A percentile compares a stretch with the other conserved stretches of the same genome.
These are phyloP conservation scores for Jackrogersella multiformis DNA, from an alignment of 495 filamentous ascomycete genomes.

Conservation along the genomic window DNA sequence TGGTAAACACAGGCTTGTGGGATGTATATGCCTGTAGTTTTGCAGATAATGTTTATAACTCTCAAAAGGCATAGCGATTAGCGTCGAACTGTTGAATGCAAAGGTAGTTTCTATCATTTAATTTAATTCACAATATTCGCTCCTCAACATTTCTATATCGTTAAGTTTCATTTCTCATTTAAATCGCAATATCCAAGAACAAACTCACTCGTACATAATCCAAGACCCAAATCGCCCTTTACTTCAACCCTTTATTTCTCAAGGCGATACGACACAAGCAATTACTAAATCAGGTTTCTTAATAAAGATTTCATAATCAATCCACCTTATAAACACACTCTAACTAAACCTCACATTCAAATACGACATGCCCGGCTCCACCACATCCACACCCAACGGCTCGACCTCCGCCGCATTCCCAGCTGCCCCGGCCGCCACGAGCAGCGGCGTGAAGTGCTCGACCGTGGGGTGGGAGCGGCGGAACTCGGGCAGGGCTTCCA, in stretches of 20 bases:
- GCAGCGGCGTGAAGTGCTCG: slow-evolving; percentile 32
- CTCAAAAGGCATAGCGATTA: neutral
- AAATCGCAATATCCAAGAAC: no score
- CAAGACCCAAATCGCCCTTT: no score
- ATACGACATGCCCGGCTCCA: slow-evolving; percentile 38
- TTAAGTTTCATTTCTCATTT: no score
- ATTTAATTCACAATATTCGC: no score
- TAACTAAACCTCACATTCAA: slow-evolving; percentile 31
- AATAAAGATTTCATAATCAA: no score
- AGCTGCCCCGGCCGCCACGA: slow-evolving; percentile 31
- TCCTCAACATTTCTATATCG: no score
- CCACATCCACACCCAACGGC: slow-evolving; percentile 28
- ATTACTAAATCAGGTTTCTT: no score
- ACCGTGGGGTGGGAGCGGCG: slow-evolving; percentile 28
- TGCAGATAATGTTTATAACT: neutral
- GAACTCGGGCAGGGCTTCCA: slow-evolving; percentile 21
- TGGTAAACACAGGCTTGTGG: slow-evolving; percentile 11
- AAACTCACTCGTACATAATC: no score
- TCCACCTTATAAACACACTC: no score
- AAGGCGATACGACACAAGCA: no score
- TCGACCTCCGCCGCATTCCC: slow-evolving; percentile 6
- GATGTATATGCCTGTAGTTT: neutral
- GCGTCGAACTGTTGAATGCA: neutral
- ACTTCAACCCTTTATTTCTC: no score
- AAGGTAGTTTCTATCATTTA: no score